phyloP scores from a whole-genome alignment of 805 yeast species.

The Candida michaelii region DNA sequence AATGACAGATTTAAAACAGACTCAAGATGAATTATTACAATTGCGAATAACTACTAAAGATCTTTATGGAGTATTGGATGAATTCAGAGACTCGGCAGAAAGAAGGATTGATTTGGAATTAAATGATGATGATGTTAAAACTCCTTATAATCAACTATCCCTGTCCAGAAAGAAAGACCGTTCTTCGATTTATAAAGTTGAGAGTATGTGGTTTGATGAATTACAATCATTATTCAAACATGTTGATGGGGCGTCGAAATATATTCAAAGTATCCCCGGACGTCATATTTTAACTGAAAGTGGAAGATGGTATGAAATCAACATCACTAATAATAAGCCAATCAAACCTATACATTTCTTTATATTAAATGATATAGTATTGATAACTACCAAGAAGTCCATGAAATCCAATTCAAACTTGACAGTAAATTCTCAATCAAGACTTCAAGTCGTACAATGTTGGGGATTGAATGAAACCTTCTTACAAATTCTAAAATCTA shows the following conservation, averaged over 20 bases:
- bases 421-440: slow-evolving; percentile 27
- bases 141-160: slow-evolving; percentile 16
- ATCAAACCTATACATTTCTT: slow-evolving; percentile 74
- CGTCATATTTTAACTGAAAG: slow-evolving; percentile 79
- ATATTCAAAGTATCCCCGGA: slow-evolving; percentile 70
- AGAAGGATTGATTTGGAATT: slow-evolving; percentile 49
- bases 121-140: slow-evolving; percentile 14
- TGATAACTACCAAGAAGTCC: slow-evolving; percentile 65
- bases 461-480: slow-evolving; percentile 70
- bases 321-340: slow-evolving; percentile 81
- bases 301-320: slow-evolving; percentile 83
- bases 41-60: slow-evolving; percentile 62
- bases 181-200: slow-evolving; percentile 68
- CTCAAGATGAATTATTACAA: slow-evolving; percentile 62
- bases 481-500: slow-evolving; percentile 33
- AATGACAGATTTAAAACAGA: slow-evolving; percentile 57
- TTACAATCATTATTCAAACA: slow-evolving; percentile 69
- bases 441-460: slow-evolving; percentile 70
- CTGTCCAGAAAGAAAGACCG: slow-evolving; percentile 48
- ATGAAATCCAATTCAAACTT: slow-evolving; percentile 18
- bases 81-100: slow-evolving; percentile 62
- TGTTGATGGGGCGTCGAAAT: slow-evolving; percentile 89
- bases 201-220: slow-evolving; percentile 79
- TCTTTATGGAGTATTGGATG: slow-evolving; percentile 55
- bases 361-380: slow-evolving; percentile 70